A percentile compares a stretch with the other conserved stretches of the same genome.
These are phyloP conservation scores for Termitomyces sp. DNA, from an alignment of 768 basidiomycete species.

Conservation along the genomic window DNA sequence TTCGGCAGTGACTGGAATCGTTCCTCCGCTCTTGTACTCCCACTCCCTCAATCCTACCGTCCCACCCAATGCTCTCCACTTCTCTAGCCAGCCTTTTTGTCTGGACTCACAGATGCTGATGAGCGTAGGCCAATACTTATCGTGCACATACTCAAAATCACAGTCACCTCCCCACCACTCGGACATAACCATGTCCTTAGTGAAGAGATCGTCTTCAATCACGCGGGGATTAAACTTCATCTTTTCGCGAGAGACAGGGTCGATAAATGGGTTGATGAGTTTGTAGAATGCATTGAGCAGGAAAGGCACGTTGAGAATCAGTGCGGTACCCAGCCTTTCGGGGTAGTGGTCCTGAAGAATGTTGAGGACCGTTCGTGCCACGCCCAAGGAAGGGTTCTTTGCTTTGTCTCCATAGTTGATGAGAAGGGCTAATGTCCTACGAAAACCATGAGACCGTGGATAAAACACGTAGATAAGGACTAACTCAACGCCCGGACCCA, in stretches of 20 bases:
- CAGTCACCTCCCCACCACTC: constrained; percentile 65
- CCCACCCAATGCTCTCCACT: constrained; percentile 67
- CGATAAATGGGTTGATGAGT: constrained; percentile 74
- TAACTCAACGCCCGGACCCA: constrained; percentile 79
- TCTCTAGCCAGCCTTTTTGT: constrained; percentile 40
- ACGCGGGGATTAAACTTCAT: constrained; percentile 70
- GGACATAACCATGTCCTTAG: constrained; percentile 61
- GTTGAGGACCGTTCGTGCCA: constrained; percentile 42
- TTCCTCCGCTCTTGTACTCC: constrained; percentile 51
- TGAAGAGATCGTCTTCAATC: constrained; percentile 62
- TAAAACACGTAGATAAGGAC: constrained; percentile 16
- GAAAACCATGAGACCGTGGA: not conserved
- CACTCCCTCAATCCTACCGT: constrained; percentile 72
- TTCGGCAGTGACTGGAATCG: not conserved
- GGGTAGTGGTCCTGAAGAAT: constrained; percentile 83
- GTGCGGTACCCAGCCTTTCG: constrained; percentile 71
- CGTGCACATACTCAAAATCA: constrained; percentile 70
- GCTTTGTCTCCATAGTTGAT: constrained; percentile 74
- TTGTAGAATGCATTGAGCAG: constrained; percentile 71
- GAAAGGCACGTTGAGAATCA: constrained; percentile 81
- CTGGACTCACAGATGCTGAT: constrained; percentile 48
- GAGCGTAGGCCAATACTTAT: constrained; percentile 68
- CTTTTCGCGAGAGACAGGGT: constrained; percentile 74
- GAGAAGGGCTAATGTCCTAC: constrained; percentile 62
- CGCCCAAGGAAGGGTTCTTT: constrained; percentile 44